These are phyloP conservation scores for Geosmithia morbida DNA, from an alignment of 2,329 filamentous ascomycete genomes.

Conservation along the genomic window DNA sequence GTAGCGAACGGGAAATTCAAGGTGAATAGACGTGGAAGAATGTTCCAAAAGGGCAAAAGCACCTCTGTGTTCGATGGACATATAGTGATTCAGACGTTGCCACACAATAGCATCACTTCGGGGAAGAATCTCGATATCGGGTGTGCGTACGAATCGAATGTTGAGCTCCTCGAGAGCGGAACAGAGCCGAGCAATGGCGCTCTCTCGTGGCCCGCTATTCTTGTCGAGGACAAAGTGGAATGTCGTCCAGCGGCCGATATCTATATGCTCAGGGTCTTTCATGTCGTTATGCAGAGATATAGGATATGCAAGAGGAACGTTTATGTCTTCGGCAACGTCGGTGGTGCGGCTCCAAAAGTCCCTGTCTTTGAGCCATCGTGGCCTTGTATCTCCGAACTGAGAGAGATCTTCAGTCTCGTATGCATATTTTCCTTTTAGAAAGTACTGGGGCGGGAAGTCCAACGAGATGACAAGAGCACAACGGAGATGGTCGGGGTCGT, in stretches of 20 bases:
- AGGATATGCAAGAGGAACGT: conserved; percentile 15
- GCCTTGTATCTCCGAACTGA: conserved; percentile 5
- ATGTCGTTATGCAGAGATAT: conserved; percentile 23
- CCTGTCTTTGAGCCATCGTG: conserved; percentile 15
- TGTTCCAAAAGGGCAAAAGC: conserved; percentile 13
- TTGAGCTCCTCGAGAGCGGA: conserved; percentile 59
- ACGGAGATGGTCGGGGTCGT: conserved; percentile 8
- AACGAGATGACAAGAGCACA: conserved; percentile 32
- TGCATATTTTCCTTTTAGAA: conserved; percentile 18
- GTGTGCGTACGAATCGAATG: conserved; percentile 31
- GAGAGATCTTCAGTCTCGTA: not conserved
- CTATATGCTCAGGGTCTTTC: conserved; percentile 21
- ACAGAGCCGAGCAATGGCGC: conserved; percentile 20
- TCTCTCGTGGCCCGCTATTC: conserved; percentile 5
- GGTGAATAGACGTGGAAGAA: not conserved
- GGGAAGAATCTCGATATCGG: conserved; percentile 24
- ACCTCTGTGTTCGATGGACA: conserved; percentile 4
- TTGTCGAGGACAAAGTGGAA: conserved; percentile 29
- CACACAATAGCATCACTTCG: conserved; percentile 11
- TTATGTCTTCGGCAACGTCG: conserved; percentile 23
- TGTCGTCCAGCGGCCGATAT: conserved; percentile 43
- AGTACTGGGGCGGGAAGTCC: conserved; percentile 32
- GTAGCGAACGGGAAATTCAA: conserved; percentile 48
- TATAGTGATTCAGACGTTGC: conserved; percentile 14
- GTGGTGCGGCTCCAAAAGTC: conserved; percentile 36